A percentile compares a stretch with the other conserved stretches of the same genome.
phyloP scores from a whole-genome alignment of 2,329 filamentous ascomycete genomes.

The Colletotrichum salicis region DNA sequence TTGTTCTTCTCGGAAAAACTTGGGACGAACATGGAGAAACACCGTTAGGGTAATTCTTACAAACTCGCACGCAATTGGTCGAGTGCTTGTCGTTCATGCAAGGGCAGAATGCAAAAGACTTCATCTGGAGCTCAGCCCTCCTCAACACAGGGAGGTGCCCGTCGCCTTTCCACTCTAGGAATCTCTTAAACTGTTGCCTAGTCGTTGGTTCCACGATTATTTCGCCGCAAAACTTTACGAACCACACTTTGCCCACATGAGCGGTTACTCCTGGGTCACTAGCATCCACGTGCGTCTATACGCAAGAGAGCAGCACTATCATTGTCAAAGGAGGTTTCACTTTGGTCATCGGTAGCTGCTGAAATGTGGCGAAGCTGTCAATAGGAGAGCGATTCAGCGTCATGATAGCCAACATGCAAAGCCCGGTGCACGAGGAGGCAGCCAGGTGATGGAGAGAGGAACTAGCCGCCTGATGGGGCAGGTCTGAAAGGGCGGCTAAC shows the following conservation, averaged over 20 bases:
- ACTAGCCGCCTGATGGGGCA: neutral
- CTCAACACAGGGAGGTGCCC: neutral
- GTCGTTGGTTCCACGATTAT: neutral
- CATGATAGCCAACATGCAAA: neutral
- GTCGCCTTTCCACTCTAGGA: neutral
- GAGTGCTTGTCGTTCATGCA: neutral
- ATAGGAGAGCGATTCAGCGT: neutral
- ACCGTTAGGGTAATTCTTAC: neutral
- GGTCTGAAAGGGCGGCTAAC: neutral
- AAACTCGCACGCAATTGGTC: neutral
- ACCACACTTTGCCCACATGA: neutral
- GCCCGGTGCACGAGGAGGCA: neutral
- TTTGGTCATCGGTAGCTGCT: neutral
- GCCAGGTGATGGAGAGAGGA: neutral
- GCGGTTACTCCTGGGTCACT: neutral
- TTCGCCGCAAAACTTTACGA: neutral
- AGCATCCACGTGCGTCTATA: neutral
- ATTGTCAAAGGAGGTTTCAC: neutral
- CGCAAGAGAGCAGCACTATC: neutral
- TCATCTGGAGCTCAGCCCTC: neutral
- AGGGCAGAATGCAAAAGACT: neutral
- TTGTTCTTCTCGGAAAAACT: neutral
- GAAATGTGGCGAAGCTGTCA: neutral
- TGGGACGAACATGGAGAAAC: neutral
- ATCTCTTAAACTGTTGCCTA: constrained; percentile 23